Evolutionary conservation across 495 filamentous ascomycete genomes (phyloP), one percentile per base, ranked within the genome.

Genomic region (Hamigera avellanea): DNA sequence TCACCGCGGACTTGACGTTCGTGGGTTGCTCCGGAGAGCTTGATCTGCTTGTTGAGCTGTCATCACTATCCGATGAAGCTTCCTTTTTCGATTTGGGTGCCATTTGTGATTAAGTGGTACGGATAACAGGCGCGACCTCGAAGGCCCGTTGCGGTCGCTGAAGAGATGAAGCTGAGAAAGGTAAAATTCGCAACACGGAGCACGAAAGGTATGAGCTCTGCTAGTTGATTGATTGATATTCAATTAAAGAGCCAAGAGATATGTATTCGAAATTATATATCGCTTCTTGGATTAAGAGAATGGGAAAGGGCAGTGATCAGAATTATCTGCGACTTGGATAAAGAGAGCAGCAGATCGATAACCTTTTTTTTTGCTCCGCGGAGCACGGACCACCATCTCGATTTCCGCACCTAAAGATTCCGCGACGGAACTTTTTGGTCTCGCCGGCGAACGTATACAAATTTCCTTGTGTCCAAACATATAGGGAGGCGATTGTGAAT

Each of bases 281-380:
- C n/a, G n/a, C n/a, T n/a, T n/a, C n/a, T n/a, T n/a, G n/a, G n/a
- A n/a, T n/a, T n/a, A n/a, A n/a, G n/a, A n/a, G n/a, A n/a, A n/a
- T n/a, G n/a, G n/a, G n/a, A n/a, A n/a, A n/a, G n/a, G n/a, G n/a
- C n/a, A n/a, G n/a, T n/a, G n/a, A n/a, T n/a, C n/a, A n/a, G n/a
- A n/a, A n/a, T n/a, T n/a, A n/a, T n/a, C n/a, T n/a, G n/a, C n/a
- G n/a, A n/a, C n/a, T n/a, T n/a, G n/a, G n/a, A n/a, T n/a, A 25
- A 29, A 23, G 21, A 5, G 21, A 23, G 21, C n/a, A 23, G 21
- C 21, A 23, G 21, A 23, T 37, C 39, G 39, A 49, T 50, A 50
- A 44, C 50, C 49, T 56, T 60, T 62, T 63, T 61, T 56, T 54
- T 38, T 61, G 49, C 56, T 65, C 61, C 57, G 59, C 61, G 55